Evolutionary conservation across 2,329 filamentous ascomycete genomes (phyloP), one percentile per base, ranked within the genome.

Genomic region (Thelonectria olida): DNA sequence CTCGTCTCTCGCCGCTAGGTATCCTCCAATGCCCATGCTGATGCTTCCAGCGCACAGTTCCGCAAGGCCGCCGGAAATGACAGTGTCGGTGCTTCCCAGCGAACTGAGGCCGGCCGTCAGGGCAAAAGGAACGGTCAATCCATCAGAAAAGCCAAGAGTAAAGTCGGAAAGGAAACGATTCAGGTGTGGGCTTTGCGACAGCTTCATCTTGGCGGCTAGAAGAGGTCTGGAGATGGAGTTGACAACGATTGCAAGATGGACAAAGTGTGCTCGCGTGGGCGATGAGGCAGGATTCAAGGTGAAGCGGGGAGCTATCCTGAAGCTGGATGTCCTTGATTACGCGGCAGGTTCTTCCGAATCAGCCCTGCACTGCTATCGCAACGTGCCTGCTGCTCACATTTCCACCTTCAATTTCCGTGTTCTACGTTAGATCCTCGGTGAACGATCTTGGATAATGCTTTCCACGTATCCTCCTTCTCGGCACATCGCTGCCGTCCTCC

Each of bases 71-170:
- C 88, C 90, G 38, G 88, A 86, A 20, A 93, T 85, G 54, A 90
- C 86, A 0, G 88, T 86, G 56, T 85, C 83, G 13, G 86, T 85
- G 55, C 84, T 81, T 3, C 87, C 87, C 5, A 90, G 78, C 3
- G 84, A 84, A 19, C 84, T 86, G 4, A 93, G 80, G 3, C 90
- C 90, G 1, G 90, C 90, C 0, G 89, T 92, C 17, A 92, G 79
- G 17, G 91, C 90, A 70, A 93, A 92, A 0, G 90, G 90, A 0
- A 92, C 90, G 0, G 90, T 92, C 61, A 92, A 79, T 12, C 90
- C 90, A 76, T 93, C 90, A 0, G 90, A 88, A 64, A 92, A 87
- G 20, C 90, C 90, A 62, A 92, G 86, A 1, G 90, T 92, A 59
- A 89, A 86, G 76, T 92, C 89, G 38, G 84, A 82, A 12, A 89